Evolutionary conservation across 139 green algal species (phyloP).

Genomic region (Chlamydomonas sphaeroides): DNA sequence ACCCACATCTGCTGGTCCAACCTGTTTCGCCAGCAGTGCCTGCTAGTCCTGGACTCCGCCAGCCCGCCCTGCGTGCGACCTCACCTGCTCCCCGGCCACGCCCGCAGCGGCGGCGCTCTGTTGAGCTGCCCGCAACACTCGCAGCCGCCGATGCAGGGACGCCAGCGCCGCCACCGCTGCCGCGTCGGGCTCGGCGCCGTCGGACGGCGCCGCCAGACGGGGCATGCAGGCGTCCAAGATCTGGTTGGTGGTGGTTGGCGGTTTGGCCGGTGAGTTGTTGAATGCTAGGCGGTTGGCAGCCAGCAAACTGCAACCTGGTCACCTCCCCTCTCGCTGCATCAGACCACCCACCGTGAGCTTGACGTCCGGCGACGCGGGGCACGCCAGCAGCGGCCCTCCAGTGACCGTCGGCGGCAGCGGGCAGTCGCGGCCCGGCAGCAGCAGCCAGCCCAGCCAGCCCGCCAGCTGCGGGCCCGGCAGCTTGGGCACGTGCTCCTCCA

Average conservation of each 20-base stretch:
- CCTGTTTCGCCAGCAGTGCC: neutral
- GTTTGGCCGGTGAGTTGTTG: too few relatives aligned
- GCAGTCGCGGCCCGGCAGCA: conserved; percentile 8
- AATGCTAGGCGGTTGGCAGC: too few relatives aligned
- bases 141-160: conserved; percentile 12
- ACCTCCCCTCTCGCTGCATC: too few relatives aligned
- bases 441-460: conserved; percentile 9
- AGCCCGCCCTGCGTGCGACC: neutral
- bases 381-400: neutral
- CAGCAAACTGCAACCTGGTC: too few relatives aligned
- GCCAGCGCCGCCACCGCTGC: neutral
- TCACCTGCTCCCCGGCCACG: conserved; percentile 16
- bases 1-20: too few relatives aligned
- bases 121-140: neutral
- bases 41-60: neutral
- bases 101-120: neutral
- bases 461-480: neutral
- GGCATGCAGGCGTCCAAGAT: conserved; percentile 26
- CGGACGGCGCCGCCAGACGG: neutral
- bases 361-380: neutral
- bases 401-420: conserved; percentile 9
- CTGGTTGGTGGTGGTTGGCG: neutral
- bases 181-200: neutral
- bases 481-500: neutral
- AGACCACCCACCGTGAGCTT: conserved; percentile 2